phyloP scores from a whole-genome alignment of 345 rosid genomes.

The Corchorus olitorius region DNA sequence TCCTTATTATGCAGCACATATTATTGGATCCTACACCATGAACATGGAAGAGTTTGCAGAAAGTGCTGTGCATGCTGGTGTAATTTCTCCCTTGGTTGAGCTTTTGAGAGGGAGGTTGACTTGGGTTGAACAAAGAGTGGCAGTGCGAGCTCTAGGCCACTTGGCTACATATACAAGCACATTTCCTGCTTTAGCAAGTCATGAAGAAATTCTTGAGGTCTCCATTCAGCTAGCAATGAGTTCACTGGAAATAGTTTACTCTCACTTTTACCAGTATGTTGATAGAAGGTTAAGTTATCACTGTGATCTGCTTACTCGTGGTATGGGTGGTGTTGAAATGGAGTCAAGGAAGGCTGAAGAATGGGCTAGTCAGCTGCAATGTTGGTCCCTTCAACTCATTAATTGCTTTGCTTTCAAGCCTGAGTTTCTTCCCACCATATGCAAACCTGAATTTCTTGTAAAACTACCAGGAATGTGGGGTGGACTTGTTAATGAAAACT shows the following conservation, averaged over 20 bases:
- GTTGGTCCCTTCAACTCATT: conserved; percentile 99
- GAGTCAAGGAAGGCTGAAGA: conserved; percentile 98
- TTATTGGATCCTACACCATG: conserved; percentile 98
- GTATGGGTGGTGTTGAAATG: conserved; percentile 99
- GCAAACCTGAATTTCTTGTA: conserved; percentile 88
- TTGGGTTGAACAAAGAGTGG: conserved; percentile 99
- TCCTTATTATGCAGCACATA: conserved; percentile 98
- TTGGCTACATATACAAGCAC: conserved; percentile 91
- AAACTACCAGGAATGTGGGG: conserved; percentile 99
- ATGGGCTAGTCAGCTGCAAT: conserved; percentile 98
- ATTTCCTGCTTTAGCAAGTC: conserved; percentile 75
- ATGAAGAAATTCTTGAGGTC: conserved; percentile 87
- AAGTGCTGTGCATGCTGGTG: conserved; percentile 81
- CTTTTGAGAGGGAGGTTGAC: conserved; percentile 93
- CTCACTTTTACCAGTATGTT: conserved; percentile 85
- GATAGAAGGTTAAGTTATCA: conserved; percentile 89
- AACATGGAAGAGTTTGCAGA: conserved; percentile 98
- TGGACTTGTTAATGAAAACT: conserved; percentile 98
- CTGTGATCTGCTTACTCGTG: conserved; percentile 95
- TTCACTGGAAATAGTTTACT: conserved; percentile 93
- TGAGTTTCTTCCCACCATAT: conserved; percentile 86
- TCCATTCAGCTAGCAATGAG: conserved; percentile 91
- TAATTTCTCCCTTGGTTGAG: conserved; percentile 86
- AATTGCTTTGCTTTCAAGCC: conserved; percentile 99
- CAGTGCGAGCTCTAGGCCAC: conserved; percentile 93